Percentiles rank a stretch among this genome's conserved stretches.
Evolutionary conservation across 768 basidiomycete species (phyloP).

Genomic region (Russula emetica): DNA sequence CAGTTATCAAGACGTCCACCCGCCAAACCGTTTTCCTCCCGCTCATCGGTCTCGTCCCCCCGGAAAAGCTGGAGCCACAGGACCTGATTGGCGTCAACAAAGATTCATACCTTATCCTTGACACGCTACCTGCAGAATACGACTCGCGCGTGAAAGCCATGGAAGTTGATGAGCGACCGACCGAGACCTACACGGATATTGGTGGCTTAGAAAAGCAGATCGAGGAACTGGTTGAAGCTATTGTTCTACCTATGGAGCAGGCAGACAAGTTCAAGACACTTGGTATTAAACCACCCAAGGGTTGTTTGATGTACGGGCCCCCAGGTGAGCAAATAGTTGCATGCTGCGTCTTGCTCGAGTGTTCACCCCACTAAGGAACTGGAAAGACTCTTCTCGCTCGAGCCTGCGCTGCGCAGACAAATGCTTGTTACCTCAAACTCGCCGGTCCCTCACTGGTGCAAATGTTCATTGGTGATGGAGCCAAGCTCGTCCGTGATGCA

Average conservation of each 20-base stretch:
- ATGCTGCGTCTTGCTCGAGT: not conserved
- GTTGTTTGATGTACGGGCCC: conserved; percentile 97
- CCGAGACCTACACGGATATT: conserved; percentile 95
- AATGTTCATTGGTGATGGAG: conserved; percentile 99
- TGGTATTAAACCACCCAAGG: conserved; percentile 98
- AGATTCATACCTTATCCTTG: conserved; percentile 95
- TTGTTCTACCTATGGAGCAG: conserved; percentile 98
- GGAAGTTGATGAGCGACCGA: conserved; percentile 98
- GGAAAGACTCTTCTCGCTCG: conserved; percentile 97
- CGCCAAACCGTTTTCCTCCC: conserved; percentile 98
- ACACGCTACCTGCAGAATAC: conserved; percentile 93
- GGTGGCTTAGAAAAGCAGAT: conserved; percentile 99
- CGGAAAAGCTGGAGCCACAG: conserved; percentile 82
- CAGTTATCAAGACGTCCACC: conserved; percentile 98
- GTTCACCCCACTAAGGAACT: conserved; percentile 51
- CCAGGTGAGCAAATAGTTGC: conserved; percentile 56
- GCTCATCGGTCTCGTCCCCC: conserved; percentile 93
- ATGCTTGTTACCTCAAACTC: conserved; percentile 96
- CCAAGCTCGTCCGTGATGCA: conserved; percentile 96
- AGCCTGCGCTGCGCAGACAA: conserved; percentile 96
- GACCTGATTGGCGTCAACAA: conserved; percentile 99
- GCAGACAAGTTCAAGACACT: conserved; percentile 97
- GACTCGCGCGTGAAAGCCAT: conserved; percentile 99
- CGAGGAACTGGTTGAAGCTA: conserved; percentile 96
- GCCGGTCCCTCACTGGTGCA: conserved; percentile 97